Conservation (phyloP, 148 eudicot genomes). For the Suaeda aralocaspica region DNA sequence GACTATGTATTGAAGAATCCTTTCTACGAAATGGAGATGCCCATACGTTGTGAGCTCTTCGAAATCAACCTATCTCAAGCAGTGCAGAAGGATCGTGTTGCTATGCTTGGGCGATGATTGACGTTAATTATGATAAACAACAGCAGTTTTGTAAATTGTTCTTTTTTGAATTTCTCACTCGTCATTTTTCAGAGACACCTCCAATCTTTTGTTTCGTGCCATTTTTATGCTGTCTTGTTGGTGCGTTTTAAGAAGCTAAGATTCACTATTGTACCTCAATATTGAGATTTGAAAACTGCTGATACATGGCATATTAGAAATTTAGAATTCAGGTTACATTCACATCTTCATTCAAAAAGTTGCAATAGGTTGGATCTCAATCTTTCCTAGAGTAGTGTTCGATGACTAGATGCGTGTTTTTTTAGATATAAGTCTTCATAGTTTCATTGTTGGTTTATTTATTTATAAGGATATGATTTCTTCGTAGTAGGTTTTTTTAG, state of each 20-base stretch:
- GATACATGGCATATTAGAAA: no score
- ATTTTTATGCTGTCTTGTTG: neutral
- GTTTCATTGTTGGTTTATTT: no score
- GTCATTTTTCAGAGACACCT: neutral
- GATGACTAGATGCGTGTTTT: no score
- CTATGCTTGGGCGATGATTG: constrained; percentile 64
- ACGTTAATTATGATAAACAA: no score
- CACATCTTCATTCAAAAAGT: no score
- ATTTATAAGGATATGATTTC: no score
- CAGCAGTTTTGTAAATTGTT: constrained; percentile 3
- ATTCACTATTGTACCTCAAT: neutral
- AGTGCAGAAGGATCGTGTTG: constrained; percentile 77
- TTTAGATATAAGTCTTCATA: no score
- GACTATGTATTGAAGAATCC: constrained; percentile 91
- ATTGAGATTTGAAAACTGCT: neutral
- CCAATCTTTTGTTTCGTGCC: neutral
- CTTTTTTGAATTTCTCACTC: constrained; percentile 5
- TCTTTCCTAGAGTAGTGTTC: no score
- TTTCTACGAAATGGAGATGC: constrained; percentile 98
- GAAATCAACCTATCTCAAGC: constrained; percentile 79
- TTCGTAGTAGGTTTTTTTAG: no score
- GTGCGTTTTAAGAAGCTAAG: neutral
- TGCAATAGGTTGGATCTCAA: no score
- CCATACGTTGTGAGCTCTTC: constrained; percentile 92
- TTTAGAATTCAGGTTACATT: no score